Base-by-base conservation (phyloP, 1,139 yeast species). In the Geotrichum siamense region DNA sequence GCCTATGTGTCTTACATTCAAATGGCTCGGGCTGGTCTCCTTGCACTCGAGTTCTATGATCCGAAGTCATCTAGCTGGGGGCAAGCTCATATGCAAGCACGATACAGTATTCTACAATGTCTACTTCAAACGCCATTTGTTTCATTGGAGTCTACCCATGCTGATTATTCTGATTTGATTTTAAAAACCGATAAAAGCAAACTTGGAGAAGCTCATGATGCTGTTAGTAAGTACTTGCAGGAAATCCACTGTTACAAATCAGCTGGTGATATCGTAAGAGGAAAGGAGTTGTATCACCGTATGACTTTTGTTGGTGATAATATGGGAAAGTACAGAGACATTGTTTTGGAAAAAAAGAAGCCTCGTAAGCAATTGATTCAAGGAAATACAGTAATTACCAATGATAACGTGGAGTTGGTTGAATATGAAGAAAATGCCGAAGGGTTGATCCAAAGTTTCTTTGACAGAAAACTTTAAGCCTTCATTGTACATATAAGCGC, bases 81-180 rank as follows among this genome's bases (percentile, higher is more conserved):
- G 29, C 96, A 86, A 66, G 79, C 95, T 9, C 96, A 86, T 61
- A 84, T 85, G 87, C 94, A 85, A 68, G 95, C 94, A 4, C 72
- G 96, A 59, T 86, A 75, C 63, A 84, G 89, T 30, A 85, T 86
- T 54, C 72, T 84, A 71, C 83, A 82, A 65, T 74, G 80, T 26
- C 78, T 84, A 58, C 67, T 82, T 56, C 35, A 40, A 9, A 38
- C 43, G 9, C 72, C 68, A 22, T 76, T 81, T 22, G 79, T 75
- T 39, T 68, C 71, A 41, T 65, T 85, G 48, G 61, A 69, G 39
- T 65, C 66, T 13, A 69, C 66, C 21, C 77, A 55, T 55, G 68
- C 72, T 38, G 94, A 84, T 55, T 67, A 85, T 57, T 69, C 85
- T 42, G 68, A 65, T 20, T 60, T 84, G 41, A 22, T 23, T 2